Evolutionary conservation across 371 early-diverging fungal species (phyloP).

Genomic region (Ordospora pajunii): DNA sequence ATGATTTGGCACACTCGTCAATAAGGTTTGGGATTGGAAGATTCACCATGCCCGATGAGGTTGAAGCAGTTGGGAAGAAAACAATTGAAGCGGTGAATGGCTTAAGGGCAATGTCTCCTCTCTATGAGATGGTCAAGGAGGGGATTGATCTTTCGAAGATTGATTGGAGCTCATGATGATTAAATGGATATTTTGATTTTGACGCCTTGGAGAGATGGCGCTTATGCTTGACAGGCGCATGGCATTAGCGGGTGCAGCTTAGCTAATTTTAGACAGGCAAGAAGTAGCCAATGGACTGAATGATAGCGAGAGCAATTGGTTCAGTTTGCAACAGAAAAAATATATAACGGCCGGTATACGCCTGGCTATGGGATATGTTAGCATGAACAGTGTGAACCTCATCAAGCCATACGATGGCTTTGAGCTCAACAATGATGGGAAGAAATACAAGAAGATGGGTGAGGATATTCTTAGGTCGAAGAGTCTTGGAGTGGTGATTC

Average conservation of each 20-base stretch:
- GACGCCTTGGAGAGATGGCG: too few species aligned
- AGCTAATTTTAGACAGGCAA: neutral
- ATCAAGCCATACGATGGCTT: neutral
- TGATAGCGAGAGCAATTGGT: neutral
- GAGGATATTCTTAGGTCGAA: constrained; percentile 3
- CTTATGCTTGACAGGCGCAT: neutral
- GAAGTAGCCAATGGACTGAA: neutral
- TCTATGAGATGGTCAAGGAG: constrained; percentile 81
- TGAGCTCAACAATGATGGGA: neutral
- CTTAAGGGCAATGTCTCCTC: constrained; percentile 88
- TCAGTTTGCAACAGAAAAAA: neutral
- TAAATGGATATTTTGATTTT: neutral
- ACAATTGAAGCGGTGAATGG: constrained; percentile 78
- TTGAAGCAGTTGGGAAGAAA: constrained; percentile 75
- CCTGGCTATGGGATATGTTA: constrained; percentile 8
- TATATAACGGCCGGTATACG: neutral
- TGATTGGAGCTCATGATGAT: constrained; percentile 34
- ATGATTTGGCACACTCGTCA: constrained; percentile 91
- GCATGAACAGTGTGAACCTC: neutral
- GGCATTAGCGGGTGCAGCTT: neutral
- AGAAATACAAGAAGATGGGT: neutral
- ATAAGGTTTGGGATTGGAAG: constrained; percentile 95
- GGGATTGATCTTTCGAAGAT: constrained; percentile 59
- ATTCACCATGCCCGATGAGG: constrained; percentile 89
- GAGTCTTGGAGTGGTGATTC: constrained; percentile 47